These are phyloP conservation scores for Cymbidium sinense DNA, from an alignment of 106 monocot species.

Conservation along the genomic window DNA sequence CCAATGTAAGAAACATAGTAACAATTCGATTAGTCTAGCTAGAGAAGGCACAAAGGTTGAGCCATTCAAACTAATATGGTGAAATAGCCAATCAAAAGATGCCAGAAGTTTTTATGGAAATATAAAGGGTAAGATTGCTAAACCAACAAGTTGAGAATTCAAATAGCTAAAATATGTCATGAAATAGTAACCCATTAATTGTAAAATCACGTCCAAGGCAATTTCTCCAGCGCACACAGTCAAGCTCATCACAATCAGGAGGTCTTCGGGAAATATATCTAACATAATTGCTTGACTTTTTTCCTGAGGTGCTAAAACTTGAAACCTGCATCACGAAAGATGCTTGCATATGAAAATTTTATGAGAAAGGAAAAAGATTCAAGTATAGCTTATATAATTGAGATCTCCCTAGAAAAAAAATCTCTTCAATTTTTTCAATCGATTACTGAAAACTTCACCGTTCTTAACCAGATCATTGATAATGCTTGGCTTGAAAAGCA, in stretches of 20 bases:
- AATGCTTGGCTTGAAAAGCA: neutral
- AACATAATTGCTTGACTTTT: constrained; percentile 28
- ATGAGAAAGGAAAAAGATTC: neutral
- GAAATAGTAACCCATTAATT: constrained; percentile 67
- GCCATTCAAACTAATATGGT: neutral
- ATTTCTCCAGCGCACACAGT: constrained; percentile 78
- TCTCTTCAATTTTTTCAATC: neutral
- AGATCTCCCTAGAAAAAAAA: neutral
- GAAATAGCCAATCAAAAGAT: neutral
- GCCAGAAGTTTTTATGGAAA: neutral
- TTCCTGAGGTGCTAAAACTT: constrained; percentile 72
- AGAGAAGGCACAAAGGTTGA: neutral
- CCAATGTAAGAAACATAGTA: neutral
- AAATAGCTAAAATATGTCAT: constrained; percentile 1
- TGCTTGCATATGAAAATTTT: neutral
- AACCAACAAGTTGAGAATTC: neutral
- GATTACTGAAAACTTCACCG: neutral
- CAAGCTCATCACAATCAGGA: constrained; percentile 50
- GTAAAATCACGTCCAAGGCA: constrained; percentile 85
- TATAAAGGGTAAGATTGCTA: neutral
- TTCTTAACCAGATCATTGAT: neutral
- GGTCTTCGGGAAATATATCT: constrained; percentile 20
- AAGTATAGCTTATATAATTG: neutral
- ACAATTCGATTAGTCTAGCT: neutral
- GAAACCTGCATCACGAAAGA: constrained; percentile 60